A percentile compares a stretch with the other conserved stretches of the same genome.
phyloP scores from a whole-genome alignment of 2,329 filamentous ascomycete species.

The Fusarium sp. region DNA sequence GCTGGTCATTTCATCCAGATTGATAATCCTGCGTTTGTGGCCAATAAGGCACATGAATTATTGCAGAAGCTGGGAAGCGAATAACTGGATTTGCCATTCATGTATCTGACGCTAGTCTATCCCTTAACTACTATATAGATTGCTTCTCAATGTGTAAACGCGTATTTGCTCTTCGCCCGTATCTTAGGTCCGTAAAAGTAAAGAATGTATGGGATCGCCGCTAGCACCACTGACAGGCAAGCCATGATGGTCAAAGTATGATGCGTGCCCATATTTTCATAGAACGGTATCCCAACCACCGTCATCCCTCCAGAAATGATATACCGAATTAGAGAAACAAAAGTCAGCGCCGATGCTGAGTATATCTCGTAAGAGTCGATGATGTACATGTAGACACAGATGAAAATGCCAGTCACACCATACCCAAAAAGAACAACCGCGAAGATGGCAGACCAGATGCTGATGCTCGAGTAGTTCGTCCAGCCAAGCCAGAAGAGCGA shows the following conservation, averaged over 20 bases:
- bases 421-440: conserved; percentile 60
- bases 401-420: conserved; percentile 51
- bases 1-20: conserved; percentile 59
- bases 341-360: conserved; percentile 52
- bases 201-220: conserved; percentile 49
- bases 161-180: conserved; percentile 42
- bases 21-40: conserved; percentile 64
- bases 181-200: conserved; percentile 44
- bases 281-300: conserved; percentile 53
- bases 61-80: conserved; percentile 11
- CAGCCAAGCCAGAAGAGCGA: conserved; percentile 66
- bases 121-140: background rate
- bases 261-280: conserved; percentile 51
- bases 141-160: conserved; percentile 8
- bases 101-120: background rate
- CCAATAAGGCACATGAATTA: conserved; percentile 27
- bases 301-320: conserved; percentile 53
- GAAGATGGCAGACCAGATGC: conserved; percentile 61
- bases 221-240: conserved; percentile 48
- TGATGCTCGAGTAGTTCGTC: conserved; percentile 58
- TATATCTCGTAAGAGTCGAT: conserved; percentile 54
- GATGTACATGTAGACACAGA: conserved; percentile 55
- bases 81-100: background rate
- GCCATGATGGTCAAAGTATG: conserved; percentile 53
- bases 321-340: conserved; percentile 52